Evolutionary conservation across 306 rosid species (phyloP).

Genomic region (Glycyrrhiza uralensis): DNA sequence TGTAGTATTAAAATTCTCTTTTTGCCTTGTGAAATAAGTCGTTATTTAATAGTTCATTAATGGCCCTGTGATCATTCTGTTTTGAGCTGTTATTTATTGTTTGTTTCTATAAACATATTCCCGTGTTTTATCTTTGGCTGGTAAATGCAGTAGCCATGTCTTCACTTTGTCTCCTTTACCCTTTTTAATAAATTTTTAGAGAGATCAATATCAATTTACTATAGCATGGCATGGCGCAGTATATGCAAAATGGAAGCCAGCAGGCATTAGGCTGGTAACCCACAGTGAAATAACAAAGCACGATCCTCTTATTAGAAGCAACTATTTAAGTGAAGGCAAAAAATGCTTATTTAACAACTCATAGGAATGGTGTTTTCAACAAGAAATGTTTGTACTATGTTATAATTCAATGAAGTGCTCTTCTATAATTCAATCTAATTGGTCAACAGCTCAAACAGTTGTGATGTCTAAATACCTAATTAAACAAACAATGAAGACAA

Average conservation of each 20-base stretch:
- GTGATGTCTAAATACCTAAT: too few relatives aligned
- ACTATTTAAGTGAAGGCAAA: neutral
- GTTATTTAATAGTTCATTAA: neutral
- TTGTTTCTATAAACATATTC: neutral
- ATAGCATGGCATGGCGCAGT: neutral
- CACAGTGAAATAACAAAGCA: neutral
- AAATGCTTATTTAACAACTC: too few relatives aligned
- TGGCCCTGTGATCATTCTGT: neutral
- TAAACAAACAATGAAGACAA: too few relatives aligned
- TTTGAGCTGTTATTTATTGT: conserved; percentile 3
- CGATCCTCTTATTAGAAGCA: neutral
- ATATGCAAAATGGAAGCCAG: neutral
- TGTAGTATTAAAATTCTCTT: neutral
- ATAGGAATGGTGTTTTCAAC: too few relatives aligned
- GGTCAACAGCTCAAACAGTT: neutral
- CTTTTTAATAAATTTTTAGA: too few relatives aligned
- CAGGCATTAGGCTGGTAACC: neutral
- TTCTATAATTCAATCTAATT: neutral
- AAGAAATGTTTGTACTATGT: too few relatives aligned
- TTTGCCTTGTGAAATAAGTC: neutral
- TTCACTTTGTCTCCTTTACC: too few relatives aligned
- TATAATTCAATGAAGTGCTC: too few relatives aligned
- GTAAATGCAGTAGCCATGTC: neutral
- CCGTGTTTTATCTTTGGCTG: too few relatives aligned
- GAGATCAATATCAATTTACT: too few relatives aligned